phyloP scores from a whole-genome alignment of 2,329 filamentous ascomycete genomes.

The Trichoderma cornu-damae region DNA sequence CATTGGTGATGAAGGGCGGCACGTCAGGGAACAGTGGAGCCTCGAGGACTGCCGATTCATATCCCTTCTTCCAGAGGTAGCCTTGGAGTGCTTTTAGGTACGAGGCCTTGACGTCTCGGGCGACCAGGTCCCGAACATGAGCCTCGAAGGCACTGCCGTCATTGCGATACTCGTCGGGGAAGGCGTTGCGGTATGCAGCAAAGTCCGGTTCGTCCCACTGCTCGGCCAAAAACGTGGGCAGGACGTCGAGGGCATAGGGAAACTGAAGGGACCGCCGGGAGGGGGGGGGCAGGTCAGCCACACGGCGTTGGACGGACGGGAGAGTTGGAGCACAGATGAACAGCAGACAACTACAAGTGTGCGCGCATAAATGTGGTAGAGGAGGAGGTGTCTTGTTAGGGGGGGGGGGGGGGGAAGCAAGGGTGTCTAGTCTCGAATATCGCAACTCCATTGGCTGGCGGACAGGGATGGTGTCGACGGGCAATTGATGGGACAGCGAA shows the following conservation, averaged over 20 bases:
- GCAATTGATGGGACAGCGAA: constrained; percentile 18
- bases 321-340: not conserved
- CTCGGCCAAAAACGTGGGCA: constrained; percentile 57
- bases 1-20: constrained; percentile 54
- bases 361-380: constrained; percentile 14
- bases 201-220: constrained; percentile 65
- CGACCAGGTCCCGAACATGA: constrained; percentile 66
- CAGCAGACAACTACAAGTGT: constrained; percentile 7
- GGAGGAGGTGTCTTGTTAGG: constrained; percentile 15
- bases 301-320: not conserved
- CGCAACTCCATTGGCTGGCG: constrained; percentile 17
- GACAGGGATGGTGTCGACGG: constrained; percentile 19
- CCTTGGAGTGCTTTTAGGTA: constrained; percentile 78
- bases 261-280: constrained; percentile 59
- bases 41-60: constrained; percentile 61
- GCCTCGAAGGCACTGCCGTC: constrained; percentile 56
- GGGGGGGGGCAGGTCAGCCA: constrained; percentile 15
- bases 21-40: constrained; percentile 74
- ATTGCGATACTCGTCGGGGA: constrained; percentile 58
- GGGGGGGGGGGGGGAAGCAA: constrained; percentile 16
- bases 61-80: constrained; percentile 71
- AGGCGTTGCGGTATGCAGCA: constrained; percentile 62
- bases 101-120: constrained; percentile 66
- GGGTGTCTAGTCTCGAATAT: constrained; percentile 13
- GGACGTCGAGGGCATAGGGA: constrained; percentile 65